phyloP scores from a whole-genome alignment of 2,329 filamentous ascomycete species.

The Xylaria digitata region DNA sequence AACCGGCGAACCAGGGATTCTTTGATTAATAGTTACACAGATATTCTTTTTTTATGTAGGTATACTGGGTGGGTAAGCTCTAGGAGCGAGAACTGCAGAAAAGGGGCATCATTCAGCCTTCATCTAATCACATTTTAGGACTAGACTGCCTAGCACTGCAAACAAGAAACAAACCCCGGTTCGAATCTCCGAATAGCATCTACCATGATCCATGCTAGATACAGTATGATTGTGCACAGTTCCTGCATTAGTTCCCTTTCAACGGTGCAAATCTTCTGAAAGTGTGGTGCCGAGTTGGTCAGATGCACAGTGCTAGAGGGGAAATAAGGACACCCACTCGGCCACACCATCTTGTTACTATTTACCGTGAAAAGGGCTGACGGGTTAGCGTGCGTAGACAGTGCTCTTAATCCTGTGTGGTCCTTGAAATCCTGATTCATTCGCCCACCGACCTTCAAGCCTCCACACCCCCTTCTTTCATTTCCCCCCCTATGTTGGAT shows the following conservation, averaged over 20 bases:
- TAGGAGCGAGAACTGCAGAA: conserved; percentile 25
- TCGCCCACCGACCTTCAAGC: conserved; percentile 31
- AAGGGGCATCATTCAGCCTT: conserved; percentile 29
- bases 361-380: not conserved
- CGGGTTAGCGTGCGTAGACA: conserved; percentile 32
- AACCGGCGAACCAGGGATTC: not conserved
- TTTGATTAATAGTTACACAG: conserved; percentile 23
- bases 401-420: conserved; percentile 36
- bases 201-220: conserved; percentile 32
- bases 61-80: not conserved
- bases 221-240: conserved; percentile 38
- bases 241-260: conserved; percentile 44
- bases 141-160: conserved; percentile 7
- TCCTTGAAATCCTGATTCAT: conserved; percentile 29
- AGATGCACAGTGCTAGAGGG: conserved; percentile 26
- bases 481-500: conserved; percentile 49
- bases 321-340: not conserved
- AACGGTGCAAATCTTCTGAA: conserved; percentile 31
- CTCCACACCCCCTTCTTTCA: conserved; percentile 51
- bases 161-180: conserved; percentile 28
- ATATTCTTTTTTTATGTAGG: conserved; percentile 3
- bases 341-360: not conserved
- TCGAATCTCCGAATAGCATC: conserved; percentile 26
- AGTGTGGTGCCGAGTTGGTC: conserved; percentile 15
- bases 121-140: conserved; percentile 16